These are phyloP conservation scores for Ottelia alismoides DNA, from an alignment of 106 monocot species.

Conservation along the genomic window DNA sequence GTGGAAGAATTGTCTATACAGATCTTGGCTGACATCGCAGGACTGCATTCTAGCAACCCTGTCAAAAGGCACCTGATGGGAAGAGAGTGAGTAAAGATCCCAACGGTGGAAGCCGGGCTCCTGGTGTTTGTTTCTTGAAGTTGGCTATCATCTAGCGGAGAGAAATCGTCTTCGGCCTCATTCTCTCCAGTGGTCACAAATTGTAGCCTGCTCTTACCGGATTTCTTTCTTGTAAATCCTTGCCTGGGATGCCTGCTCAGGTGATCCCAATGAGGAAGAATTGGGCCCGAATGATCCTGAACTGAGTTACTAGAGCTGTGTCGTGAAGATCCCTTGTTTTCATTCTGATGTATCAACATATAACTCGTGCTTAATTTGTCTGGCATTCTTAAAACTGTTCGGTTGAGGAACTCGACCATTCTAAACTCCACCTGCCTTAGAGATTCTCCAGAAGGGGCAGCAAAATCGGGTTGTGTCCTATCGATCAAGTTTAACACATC, in stretches of 20 bases:
- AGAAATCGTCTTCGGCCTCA: constrained; percentile 58
- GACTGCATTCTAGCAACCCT: constrained; percentile 43
- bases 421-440: constrained; percentile 51
- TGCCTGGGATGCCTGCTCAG: constrained; percentile 33
- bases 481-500: constrained; percentile 39
- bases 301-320: constrained; percentile 39
- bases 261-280: constrained; percentile 32
- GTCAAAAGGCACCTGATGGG: constrained; percentile 70
- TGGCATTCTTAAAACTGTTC: constrained; percentile 33
- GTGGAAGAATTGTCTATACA: constrained; percentile 87
- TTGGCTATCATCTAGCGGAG: constrained; percentile 18
- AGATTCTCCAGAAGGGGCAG: constrained; percentile 50
- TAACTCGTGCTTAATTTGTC: constrained; percentile 25
- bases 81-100: constrained; percentile 68
- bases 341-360: constrained; percentile 21
- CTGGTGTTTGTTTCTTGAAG: constrained; percentile 10
- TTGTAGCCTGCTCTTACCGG: constrained; percentile 80
- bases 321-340: constrained; percentile 27
- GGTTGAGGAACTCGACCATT: constrained; percentile 48
- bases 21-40: constrained; percentile 35
- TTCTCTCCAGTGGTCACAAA: constrained; percentile 64
- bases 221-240: constrained; percentile 52
- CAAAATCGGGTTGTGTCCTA: constrained; percentile 37
- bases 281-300: constrained; percentile 31
- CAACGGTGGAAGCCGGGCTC: constrained; percentile 21